Base-by-base conservation (phyloP, 2,329 filamentous ascomycete genomes). In the Sarocladium brachiariae region DNA sequence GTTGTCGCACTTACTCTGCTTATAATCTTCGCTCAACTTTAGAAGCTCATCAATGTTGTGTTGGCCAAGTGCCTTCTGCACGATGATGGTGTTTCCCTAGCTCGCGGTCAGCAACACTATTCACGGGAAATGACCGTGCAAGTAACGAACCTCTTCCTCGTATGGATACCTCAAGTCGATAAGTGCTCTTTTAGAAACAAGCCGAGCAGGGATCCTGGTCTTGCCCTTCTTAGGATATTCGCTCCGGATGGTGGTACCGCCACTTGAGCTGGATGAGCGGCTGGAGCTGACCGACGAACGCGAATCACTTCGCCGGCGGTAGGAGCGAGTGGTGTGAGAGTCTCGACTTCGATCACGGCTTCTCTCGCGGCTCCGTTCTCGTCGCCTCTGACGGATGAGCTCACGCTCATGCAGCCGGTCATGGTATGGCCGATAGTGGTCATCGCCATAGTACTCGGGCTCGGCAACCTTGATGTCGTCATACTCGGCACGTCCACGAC, bases 1-100 rank as follows among this genome's bases (percentile, higher is more conserved):
- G 57, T 54, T 52, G 16, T 57, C 53, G 14, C 54, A 58, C 73
- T 61, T 59, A 80, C 77, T 73, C 61, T 78, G 77, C 62, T 78
- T 83, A 68, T 89, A 90, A 27, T 86, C 82, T 60, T 90, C 87
- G 66, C 89, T 95, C 47, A 90, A 74, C 60, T 82, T 85, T 59
- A 96, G 86, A 39, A 96, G 76, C 60, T 95, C 87, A 58, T 96
- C 90, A 55, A 96, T 96, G 59, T 96, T 89, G 16, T 92, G 83
- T 59, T 95, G 91, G 14, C 89, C 87, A 4, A 97, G 76, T 9
- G 92, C 91, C 62, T 88, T 86, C 58, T 87, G 82, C 30, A 97
- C 83, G 49, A 96, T 80, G 58, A 93, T 82, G 19, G 86, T 86
- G 57, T 86, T 84, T 34, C 86, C 89, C 87, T 93, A 52, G 4